phyloP scores from a whole-genome alignment of 1,139 yeast species.

The Diutina mesorugosa region DNA sequence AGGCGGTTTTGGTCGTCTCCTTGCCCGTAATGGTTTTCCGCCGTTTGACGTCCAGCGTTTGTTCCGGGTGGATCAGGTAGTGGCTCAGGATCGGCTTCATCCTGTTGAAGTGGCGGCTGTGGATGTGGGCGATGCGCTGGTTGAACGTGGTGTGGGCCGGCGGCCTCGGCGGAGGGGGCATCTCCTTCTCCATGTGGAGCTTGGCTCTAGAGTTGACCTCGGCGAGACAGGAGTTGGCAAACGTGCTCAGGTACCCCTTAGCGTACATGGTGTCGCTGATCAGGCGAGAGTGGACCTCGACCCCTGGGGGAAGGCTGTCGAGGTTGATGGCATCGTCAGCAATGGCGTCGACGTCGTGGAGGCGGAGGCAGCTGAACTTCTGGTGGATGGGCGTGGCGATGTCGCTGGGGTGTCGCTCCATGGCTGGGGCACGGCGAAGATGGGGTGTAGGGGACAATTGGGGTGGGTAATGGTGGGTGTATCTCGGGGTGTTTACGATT shows the following conservation, averaged over 20 bases:
- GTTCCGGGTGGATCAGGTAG: not conserved
- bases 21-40: not conserved
- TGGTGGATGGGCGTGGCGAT: not conserved
- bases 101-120: not conserved
- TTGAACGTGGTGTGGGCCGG: not conserved
- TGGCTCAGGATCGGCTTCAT: not conserved
- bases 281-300: not conserved
- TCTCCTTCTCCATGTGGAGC: not conserved
- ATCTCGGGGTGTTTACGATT: not conserved
- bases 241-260: conserved; percentile 1
- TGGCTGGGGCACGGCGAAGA: not conserved
- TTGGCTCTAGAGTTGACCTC: not conserved
- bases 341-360: not conserved
- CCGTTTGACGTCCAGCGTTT: not conserved
- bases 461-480: not conserved
- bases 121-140: not conserved
- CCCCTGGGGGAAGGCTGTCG: not conserved
- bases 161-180: not conserved
- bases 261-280: not conserved
- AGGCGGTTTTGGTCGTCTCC: not conserved
- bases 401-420: not conserved
- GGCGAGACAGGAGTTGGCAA: not conserved
- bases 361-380: not conserved
- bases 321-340: not conserved
- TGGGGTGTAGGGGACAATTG: not conserved